A percentile compares a stretch with the other conserved stretches of the same genome.
These are phyloP conservation scores for Euphorbia neoarborescens DNA, from an alignment of 441 rosid species.

Conservation along the genomic window DNA sequence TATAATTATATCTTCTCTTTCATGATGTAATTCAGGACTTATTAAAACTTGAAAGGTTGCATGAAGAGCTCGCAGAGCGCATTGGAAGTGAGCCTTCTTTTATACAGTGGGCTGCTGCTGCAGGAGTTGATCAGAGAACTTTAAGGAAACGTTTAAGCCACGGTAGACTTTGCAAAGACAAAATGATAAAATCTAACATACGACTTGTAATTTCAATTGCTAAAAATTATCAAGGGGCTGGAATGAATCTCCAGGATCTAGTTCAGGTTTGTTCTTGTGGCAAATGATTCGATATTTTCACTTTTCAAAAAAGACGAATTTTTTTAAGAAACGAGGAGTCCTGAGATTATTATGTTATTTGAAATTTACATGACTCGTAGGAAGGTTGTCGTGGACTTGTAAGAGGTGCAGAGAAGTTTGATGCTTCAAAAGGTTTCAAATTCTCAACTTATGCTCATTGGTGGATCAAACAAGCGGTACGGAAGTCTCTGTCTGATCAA, in stretches of 20 bases:
- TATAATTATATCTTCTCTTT: conserved; percentile 11
- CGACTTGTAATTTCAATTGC: conserved; percentile 94
- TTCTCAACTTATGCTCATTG: conserved; percentile 94
- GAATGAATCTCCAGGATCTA: conserved; percentile 88
- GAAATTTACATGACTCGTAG: conserved; percentile 31
- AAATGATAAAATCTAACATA: conserved; percentile 83
- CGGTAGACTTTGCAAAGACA: conserved; percentile 74
- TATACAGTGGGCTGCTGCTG: conserved; percentile 89
- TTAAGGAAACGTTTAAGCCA: conserved; percentile 56
- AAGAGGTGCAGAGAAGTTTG: conserved; percentile 81
- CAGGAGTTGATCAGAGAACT: conserved; percentile 62
- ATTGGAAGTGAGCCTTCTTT: conserved; percentile 62
- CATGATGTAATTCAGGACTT: conserved; percentile 47
- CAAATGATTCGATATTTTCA: conserved; percentile 9
- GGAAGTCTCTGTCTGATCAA: conserved; percentile 76
- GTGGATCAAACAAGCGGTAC: conserved; percentile 93
- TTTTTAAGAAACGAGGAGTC: neutral
- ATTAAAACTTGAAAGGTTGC: conserved; percentile 73
- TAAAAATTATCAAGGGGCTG: conserved; percentile 75
- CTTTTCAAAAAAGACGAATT: neutral
- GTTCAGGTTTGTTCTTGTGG: conserved; percentile 57
- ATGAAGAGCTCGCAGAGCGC: conserved; percentile 59
- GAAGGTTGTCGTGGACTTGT: conserved; percentile 93
- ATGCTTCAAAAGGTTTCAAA: conserved; percentile 87
- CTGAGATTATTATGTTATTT: conserved; percentile 12